Evolutionary conservation across 176 grass and related monocot species (phyloP).

Genomic region (Thalia dealbata): DNA sequence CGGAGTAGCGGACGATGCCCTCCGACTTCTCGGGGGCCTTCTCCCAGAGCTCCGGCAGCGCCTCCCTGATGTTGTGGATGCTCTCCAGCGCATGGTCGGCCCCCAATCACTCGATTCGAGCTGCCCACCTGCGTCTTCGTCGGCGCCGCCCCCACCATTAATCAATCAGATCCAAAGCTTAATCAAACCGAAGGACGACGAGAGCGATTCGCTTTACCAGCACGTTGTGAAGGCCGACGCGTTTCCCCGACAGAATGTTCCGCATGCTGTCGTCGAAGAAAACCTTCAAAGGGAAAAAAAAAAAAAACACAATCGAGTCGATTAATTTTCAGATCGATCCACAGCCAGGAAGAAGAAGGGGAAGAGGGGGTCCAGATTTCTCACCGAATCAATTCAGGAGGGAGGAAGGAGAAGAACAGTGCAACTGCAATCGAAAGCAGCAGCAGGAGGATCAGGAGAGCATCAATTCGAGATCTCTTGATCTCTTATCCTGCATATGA

Average conservation of each 20-base stretch:
- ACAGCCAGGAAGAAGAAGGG: background rate
- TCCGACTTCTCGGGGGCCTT: slow-evolving; percentile 53
- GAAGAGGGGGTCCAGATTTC: too few relatives aligned
- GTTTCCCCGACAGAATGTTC: slow-evolving; percentile 72
- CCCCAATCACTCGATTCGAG: slow-evolving; percentile 53
- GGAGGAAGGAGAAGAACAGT: background rate
- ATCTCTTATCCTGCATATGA: background rate
- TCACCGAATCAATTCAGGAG: slow-evolving; percentile 32
- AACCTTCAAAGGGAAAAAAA: too few relatives aligned
- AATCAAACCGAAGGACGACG: too few relatives aligned
- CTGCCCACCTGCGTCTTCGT: slow-evolving; percentile 57
- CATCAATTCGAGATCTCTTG: too few relatives aligned
- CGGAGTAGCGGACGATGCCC: slow-evolving; percentile 48
- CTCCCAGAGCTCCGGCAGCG: slow-evolving; percentile 76
- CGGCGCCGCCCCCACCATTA: too few relatives aligned
- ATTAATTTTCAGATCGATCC: background rate
- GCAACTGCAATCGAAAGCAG: background rate
- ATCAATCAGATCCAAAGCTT: too few relatives aligned
- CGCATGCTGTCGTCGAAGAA: slow-evolving; percentile 78
- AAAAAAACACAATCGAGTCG: background rate
- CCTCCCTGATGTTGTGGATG: slow-evolving; percentile 83
- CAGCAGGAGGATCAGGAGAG: background rate
- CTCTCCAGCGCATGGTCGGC: slow-evolving; percentile 76
- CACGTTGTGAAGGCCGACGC: slow-evolving; percentile 53
- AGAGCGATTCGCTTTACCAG: slow-evolving; percentile 31